These are phyloP conservation scores for Nicotiana paniculata DNA, from an alignment of 257 asterid genomes.

Conservation along the genomic window DNA sequence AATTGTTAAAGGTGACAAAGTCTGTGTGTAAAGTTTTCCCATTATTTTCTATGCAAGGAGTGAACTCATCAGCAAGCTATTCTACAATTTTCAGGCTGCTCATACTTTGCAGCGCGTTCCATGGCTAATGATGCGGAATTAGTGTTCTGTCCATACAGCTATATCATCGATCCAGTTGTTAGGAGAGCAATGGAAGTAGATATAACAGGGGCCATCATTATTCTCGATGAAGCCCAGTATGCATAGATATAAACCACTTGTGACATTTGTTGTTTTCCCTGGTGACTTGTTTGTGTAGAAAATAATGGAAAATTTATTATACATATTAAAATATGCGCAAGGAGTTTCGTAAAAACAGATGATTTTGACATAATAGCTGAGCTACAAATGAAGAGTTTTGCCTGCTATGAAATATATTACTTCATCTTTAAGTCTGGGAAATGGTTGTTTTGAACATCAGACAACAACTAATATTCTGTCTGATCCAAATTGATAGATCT, in stretches of 20 bases:
- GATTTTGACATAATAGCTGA: neutral
- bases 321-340: neutral
- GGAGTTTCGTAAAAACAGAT: neutral
- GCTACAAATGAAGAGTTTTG: neutral
- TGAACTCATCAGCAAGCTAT: slow-evolving; percentile 19
- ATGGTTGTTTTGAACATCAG: neutral
- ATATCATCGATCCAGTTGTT: slow-evolving; percentile 71
- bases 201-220: slow-evolving; percentile 61
- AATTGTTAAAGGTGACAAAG: slow-evolving; percentile 61
- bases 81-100: slow-evolving; percentile 69
- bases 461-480: neutral
- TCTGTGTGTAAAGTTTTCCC: neutral
- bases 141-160: slow-evolving; percentile 94
- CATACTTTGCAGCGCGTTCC: slow-evolving; percentile 80
- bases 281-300: slow-evolving; percentile 6
- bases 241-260: slow-evolving; percentile 20
- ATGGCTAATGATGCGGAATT: slow-evolving; percentile 84
- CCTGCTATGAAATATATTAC: neutral
- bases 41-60: slow-evolving; percentile 5
- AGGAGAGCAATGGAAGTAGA: slow-evolving; percentile 90
- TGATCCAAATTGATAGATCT: neutral
- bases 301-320: neutral
- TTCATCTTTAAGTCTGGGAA: neutral
- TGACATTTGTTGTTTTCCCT: neutral
- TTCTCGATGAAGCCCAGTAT: slow-evolving; percentile 98